Evolutionary conservation across 441 rosid genomes (phyloP), one percentile per base, ranked within the genome.

Genomic region (Croton laevigatus): DNA sequence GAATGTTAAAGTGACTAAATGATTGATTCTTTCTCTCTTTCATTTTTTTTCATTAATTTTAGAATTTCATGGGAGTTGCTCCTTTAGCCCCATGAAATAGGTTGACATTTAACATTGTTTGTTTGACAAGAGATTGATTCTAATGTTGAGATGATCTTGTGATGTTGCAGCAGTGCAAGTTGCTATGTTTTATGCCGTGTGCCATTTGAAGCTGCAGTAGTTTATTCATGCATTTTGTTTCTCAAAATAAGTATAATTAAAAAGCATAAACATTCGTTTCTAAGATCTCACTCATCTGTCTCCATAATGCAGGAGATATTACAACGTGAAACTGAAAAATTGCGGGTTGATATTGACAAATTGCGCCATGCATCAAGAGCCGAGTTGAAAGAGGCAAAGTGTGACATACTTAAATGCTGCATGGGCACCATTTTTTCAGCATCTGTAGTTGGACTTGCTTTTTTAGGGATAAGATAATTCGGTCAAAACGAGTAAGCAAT

Each of bases 331-430:
- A 27, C 2, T 27, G 32, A 27, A 27, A 27, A 27, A 27, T 2
- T 27, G 2, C 32, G 32, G 32, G 32, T 1, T 27, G 32, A 27
- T 27, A 27, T 27, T 27, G 2, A 27, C 32, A 27, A 27, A 27
- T 27, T 27, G 32, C 1, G 32, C 32, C 37, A 52, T 82, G 83
- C 89, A 20, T 68, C 88, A 75, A 84, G 97, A 83, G 97, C 97
- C 40, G 93, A 89, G 37, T 70, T 94, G 73, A 97, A 91, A 84
- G 91, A 88, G 49, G 89, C 97, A 27, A 91, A 94, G 67, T 91
- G 89, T 27, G 98, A 94, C 32, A 94, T 91, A 27, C 88, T 89
- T 62, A 93, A 91, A 73, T 93, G 91, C 78, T 93, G 97, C 86
- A 87, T 94, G 17, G 98, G 96, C 81, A 91, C 97, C 70, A 86